A percentile compares a stretch with the other conserved stretches of the same genome.
Evolutionary conservation across 768 basidiomycete genomes (phyloP).

Genomic region (Rhizopogon vesiculosus): DNA sequence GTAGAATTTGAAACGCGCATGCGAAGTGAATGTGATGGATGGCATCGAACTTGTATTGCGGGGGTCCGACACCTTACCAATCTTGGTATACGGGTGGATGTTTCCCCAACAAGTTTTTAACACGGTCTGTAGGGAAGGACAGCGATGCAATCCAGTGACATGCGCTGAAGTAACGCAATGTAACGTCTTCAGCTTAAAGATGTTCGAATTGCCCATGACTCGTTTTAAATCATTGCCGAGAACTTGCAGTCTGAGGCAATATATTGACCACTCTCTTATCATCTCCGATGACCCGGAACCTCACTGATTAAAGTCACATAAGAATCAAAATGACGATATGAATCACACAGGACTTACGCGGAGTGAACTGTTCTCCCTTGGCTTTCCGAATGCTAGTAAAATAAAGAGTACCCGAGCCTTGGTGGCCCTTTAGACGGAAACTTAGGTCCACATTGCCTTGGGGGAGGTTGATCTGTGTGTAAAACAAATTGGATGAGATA

Average conservation of each 20-base stretch:
- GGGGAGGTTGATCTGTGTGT: conserved; percentile 58
- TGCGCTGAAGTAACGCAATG: background rate
- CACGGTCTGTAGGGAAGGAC: background rate
- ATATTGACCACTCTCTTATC: conserved; percentile 46
- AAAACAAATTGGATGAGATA: background rate
- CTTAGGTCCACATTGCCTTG: conserved; percentile 77
- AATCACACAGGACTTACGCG: conserved; percentile 34
- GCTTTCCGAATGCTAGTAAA: conserved; percentile 79
- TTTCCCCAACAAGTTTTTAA: background rate
- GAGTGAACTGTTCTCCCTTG: conserved; percentile 66
- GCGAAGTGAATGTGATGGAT: too few species aligned
- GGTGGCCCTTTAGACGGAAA: conserved; percentile 70
- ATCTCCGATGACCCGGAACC: conserved; percentile 64
- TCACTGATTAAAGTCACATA: conserved; percentile 35
- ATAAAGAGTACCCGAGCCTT: conserved; percentile 73
- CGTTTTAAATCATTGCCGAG: background rate
- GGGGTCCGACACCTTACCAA: background rate
- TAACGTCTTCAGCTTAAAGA: background rate
- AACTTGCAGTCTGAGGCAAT: conserved; percentile 3
- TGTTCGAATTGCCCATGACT: too few species aligned
- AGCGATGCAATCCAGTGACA: background rate
- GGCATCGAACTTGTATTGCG: background rate
- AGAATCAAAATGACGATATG: background rate
- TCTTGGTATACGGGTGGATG: too few species aligned
- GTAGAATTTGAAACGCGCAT: too few species aligned